Evolutionary conservation across 2,329 filamentous ascomycete species (phyloP), one percentile per base, ranked within the genome.

Genomic region (Cladosporium halotolerans): DNA sequence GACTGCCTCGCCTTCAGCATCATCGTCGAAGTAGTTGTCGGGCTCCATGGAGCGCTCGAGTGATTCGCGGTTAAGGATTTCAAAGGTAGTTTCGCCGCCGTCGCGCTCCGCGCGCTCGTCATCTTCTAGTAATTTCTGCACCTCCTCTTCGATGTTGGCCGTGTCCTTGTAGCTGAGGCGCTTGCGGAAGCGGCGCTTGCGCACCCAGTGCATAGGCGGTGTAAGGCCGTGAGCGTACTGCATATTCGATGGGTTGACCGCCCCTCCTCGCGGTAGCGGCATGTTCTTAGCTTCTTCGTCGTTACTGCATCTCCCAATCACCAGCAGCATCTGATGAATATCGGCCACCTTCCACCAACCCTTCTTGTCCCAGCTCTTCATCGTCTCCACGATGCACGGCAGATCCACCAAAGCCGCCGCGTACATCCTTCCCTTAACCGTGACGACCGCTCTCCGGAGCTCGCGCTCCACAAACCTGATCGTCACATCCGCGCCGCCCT

Each of bases 281-380:
- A 63, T 69, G 46, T 68, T 68, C 58, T 71, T 76, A 2, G 74
- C 74, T 52, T 76, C 72, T 2, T 76, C 73, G 66, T 80, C 68
- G 66, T 71, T 84, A 44, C 76, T 73, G 14, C 92, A 85, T 32
- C 72, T 75, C 8, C 86, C 84, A 54, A 90, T 81, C 1, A 92
- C 87, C 7, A 95, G 73, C 34, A 95, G 79, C 87, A 96, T 95
- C 73, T 95, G 89, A 61, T 86, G 89, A 33, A 95, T 82, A 65
- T 96, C 90, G 32, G 88, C 86, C 8, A 88, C 87, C 73, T 96
- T 96, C 75, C 91, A 89, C 76, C 91, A 89, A 14, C 84, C 81
- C 64, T 88, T 89, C 64, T 85, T 85, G 67, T 95, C 90, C 88
- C 89, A 96, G 55, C 87, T 91, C 76, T 96, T 96, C 86, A 93